Evolutionary conservation across 805 yeast genomes (phyloP), one percentile per base, ranked within the genome.

Genomic region (Candida methanosorbosa): DNA sequence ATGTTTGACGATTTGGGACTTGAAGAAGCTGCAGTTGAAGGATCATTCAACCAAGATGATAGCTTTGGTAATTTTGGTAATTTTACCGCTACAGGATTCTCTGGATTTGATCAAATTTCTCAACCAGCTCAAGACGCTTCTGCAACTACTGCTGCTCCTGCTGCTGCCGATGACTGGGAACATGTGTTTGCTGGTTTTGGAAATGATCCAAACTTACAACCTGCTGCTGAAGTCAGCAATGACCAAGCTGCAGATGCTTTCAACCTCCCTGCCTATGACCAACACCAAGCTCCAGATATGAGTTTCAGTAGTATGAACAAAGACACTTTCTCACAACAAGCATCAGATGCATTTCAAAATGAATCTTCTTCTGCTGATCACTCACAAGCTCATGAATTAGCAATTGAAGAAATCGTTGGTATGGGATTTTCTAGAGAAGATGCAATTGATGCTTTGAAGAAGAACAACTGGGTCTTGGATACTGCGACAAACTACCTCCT

Each of bases 181-280:
- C 88, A 85, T 59, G 70, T 87, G 18, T 87, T 87, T 62, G 90
- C 94, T 4, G 95, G 94, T 0, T 82, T 84, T 53, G 88, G 90
- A 14, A 81, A 80, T 43, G 66, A 56, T 43, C 59, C 56, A 25
- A 43, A 37, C 18, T 19, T 49, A 35, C 43, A 48, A 21, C 19
- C 20, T 2, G 39, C 44, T 5, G 25, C 44, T 11, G 42, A 48
- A 17, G 27, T 45, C 9, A 36, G 46, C 13, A 40, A 39, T 26
- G 49, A 49, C 20, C n/a, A n/a, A n/a, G 46, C 46, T 29, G 27
- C 42, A 2, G 33, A 34, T 8, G 30, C 36, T 18, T 32, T 30
- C 23, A 35, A 45, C 30, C 43, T 15, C 44, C 40, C 16, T 26
- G 38, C 21, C 35, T 38, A 17, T 22, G 14, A 13, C 3, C 6